Percentiles rank a stretch among this genome's conserved stretches.
These are phyloP conservation scores for Polyplosphaeria fusca DNA, from an alignment of 495 filamentous ascomycete genomes.

Conservation along the genomic window DNA sequence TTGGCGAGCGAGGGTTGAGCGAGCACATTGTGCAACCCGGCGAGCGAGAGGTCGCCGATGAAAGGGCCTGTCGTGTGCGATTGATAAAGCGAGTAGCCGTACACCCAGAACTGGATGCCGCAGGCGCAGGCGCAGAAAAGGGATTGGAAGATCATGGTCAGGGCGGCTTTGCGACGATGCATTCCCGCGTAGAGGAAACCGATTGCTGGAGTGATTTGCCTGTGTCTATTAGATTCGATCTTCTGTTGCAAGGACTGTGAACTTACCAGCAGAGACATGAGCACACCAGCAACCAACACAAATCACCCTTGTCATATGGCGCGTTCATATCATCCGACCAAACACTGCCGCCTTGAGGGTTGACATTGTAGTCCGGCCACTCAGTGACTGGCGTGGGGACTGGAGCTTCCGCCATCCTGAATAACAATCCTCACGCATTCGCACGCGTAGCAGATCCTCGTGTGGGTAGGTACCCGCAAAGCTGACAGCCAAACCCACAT, in stretches of 20 bases:
- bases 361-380: constrained; percentile 29
- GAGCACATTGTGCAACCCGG: constrained; percentile 29
- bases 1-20: constrained; percentile 31
- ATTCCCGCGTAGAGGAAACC: constrained; percentile 35
- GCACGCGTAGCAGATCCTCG: background rate
- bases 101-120: constrained; percentile 35
- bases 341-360: constrained; percentile 25
- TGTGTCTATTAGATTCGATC: background rate
- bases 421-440: background rate
- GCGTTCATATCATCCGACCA: constrained; percentile 28
- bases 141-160: constrained; percentile 36
- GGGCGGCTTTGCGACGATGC: constrained; percentile 28
- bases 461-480: background rate
- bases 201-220: constrained; percentile 32
- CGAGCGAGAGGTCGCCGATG: constrained; percentile 31
- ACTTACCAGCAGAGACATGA: constrained; percentile 30
- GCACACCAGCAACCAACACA: constrained; percentile 31
- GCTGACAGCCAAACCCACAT: constrained; percentile 10
- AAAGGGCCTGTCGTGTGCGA: constrained; percentile 30
- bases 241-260: background rate
- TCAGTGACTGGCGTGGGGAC: constrained; percentile 26
- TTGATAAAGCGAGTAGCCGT: constrained; percentile 32
- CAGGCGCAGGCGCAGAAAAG: constrained; percentile 34
- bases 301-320: constrained; percentile 30
- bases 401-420: constrained; percentile 10